Base-by-base conservation (phyloP, 257 asterid species). In the Penstemon davidsonii region DNA sequence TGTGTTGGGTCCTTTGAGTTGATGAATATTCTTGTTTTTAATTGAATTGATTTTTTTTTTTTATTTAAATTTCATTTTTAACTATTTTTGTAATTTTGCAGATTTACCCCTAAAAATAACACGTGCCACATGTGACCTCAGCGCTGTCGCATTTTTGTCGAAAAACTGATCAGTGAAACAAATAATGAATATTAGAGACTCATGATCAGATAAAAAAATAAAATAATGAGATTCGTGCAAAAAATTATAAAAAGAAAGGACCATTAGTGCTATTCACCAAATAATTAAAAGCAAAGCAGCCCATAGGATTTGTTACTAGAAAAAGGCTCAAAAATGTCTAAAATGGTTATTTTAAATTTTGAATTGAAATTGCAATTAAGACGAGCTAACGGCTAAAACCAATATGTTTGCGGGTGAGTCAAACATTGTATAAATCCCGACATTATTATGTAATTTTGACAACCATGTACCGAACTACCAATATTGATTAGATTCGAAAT, bases 261-360 rank as follows among this genome's bases (percentile, higher is more conserved):
- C 33, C 33, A 25, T 25, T 25, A 25, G 2, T 25, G 2, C 33
- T 25, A 25, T 2, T 67, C 15, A 62, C 38, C 55, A 45, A 33
- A 45, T 4, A 63, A 69, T 33, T 36, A 2, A 57, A 55, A 62
- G 19, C 57, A 60, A 46, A 40, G 75, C 47, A 11, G 18, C 41
- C 13, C 5, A 1, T 42, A 37, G 44, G 52, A 61, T 68, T 67
- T 62, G 13, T 4, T 60, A 53, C 73, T 55, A 52, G 12, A 15
- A 62, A 67, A 71, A 15, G 72, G 47, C 15, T 41, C 40, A 18
- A 18, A 10, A 5, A 60, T 36, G 33, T 55, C 67, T 3, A 33
- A 68, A 44, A 46, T 41, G 60, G 66, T 37, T 50, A 18, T 71
- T 76, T 72, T 4, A 43, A 25, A 76, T 46, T 66, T 72, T 57